These are phyloP conservation scores for Medicago arabica DNA, from an alignment of 306 rosid species.

Conservation along the genomic window DNA sequence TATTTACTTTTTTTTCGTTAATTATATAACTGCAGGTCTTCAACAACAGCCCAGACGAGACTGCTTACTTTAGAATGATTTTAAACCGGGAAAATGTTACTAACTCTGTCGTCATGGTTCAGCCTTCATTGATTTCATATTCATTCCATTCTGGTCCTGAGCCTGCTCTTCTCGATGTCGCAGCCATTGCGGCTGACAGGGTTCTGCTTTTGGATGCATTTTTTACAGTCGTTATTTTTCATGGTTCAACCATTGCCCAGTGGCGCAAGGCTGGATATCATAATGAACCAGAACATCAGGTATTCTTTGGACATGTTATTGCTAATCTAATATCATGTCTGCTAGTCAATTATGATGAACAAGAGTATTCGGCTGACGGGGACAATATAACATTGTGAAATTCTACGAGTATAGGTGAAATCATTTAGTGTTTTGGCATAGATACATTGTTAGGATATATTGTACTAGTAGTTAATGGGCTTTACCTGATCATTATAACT, in stretches of 20 bases:
- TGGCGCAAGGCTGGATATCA: conserved; percentile 99
- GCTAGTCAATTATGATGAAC: conserved; percentile 3
- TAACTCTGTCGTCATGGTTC: conserved; percentile 97
- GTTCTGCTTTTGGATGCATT: conserved; percentile 87
- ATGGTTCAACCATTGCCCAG: conserved; percentile 97
- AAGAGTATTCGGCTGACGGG: conserved; percentile 9
- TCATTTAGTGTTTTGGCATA: background rate
- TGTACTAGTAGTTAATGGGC: background rate
- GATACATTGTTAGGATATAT: background rate
- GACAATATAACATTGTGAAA: conserved; percentile 12
- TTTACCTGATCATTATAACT: background rate
- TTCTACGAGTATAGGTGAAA: conserved; percentile 12
- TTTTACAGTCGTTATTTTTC: conserved; percentile 90
- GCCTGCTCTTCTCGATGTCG: conserved; percentile 94
- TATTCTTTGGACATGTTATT: conserved; percentile 38
- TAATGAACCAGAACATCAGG: conserved; percentile 89
- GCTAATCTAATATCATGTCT: conserved; percentile 9
- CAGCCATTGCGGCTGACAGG: conserved; percentile 93
- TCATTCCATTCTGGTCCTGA: conserved; percentile 92
- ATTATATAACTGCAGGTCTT: conserved; percentile 67
- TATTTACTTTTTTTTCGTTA: conserved; percentile 16
- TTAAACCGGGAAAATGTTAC: conserved; percentile 91
- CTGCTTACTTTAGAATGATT: conserved; percentile 97
- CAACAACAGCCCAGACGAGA: conserved; percentile 98
- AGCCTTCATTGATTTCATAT: conserved; percentile 92